Percentiles rank a stretch among this genome's conserved stretches.
These are phyloP conservation scores for Onygena corvina DNA, from an alignment of 2,329 filamentous ascomycete genomes.

Conservation along the genomic window DNA sequence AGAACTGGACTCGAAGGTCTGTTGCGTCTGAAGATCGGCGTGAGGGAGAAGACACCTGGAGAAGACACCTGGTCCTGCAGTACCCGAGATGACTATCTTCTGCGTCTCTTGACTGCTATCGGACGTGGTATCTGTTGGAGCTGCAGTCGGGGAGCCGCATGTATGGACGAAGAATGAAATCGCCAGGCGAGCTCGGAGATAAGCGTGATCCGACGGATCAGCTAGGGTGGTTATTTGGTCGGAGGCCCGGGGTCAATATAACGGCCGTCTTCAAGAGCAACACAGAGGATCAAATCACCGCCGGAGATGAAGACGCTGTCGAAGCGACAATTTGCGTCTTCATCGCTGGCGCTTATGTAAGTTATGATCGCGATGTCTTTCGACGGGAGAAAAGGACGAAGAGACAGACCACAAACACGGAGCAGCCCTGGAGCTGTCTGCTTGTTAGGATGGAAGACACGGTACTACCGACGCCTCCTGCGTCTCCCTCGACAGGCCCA, in stretches of 20 bases:
- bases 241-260: no score
- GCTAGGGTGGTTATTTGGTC: no score
- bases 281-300: neutral
- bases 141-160: constrained; percentile 17
- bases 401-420: neutral
- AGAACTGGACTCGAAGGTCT: neutral
- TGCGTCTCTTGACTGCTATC: constrained; percentile 13
- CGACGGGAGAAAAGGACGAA: neutral
- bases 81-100: no score
- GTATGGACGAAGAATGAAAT: constrained; percentile 4
- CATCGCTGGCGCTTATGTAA: neutral
- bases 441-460: constrained; percentile 9
- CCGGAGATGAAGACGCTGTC: neutral
- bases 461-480: constrained; percentile 13
- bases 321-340: neutral
- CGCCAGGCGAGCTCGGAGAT: constrained; percentile 12
- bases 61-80: no score
- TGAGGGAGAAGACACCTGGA: no score
- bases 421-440: neutral
- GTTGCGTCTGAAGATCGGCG: neutral
- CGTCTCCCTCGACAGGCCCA: constrained; percentile 14
- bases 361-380: constrained; percentile 2
- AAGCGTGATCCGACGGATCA: constrained; percentile 8
- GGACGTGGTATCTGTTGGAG: constrained; percentile 18
- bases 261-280: neutral